Base-by-base conservation (phyloP, 805 yeast genomes). In the Suhomyces sp. region DNA sequence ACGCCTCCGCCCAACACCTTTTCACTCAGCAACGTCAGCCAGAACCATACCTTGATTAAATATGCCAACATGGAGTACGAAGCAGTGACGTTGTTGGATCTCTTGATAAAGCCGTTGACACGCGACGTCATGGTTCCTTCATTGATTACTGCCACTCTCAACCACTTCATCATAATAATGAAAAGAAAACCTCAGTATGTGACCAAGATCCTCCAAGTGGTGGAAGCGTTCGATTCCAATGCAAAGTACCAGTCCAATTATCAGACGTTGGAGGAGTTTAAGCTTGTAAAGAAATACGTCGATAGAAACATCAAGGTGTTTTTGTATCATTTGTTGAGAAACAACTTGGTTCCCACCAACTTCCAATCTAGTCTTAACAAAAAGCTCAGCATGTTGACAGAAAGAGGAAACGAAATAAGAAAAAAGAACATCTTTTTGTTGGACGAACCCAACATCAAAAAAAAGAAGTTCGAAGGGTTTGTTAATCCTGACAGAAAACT, bases 21-120 rank as follows among this genome's bases (percentile, higher is more conserved):
- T 33, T 83, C 87, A 8, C 68, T 85, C 46, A 64, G 80, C 2
- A 66, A 75, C 51, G 83, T 84, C 3, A 76, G 77, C 19, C 67
- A 79, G 0, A 78, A 74, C 51, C 97, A 93, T 63, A 83, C 90
- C 1, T 80, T 88, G 41, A 76, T 91, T 44, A 80, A 81, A 50
- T 74, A 73, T 36, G 58, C 69, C 8, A 66, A 73, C 22, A 69
- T 91, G 56, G 90, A 87, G 58, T 81, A 86, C 6, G 96, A 92
- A 65, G 64, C 92, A 0, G 80, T 78, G 51, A 84, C 79, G 3
- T 71, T 88, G 51, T 70, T 94, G 35, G 97, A 90, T 59, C 67
- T 83, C 35, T 66, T 93, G 29, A 71, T 90, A 46, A 72, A 75
- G 45, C 72, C 79, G 15, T 72, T 92, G 51, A 73, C 76, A 41